Evolutionary conservation across 768 basidiomycete species (phyloP).

Genomic region (Pholiota molesta): DNA sequence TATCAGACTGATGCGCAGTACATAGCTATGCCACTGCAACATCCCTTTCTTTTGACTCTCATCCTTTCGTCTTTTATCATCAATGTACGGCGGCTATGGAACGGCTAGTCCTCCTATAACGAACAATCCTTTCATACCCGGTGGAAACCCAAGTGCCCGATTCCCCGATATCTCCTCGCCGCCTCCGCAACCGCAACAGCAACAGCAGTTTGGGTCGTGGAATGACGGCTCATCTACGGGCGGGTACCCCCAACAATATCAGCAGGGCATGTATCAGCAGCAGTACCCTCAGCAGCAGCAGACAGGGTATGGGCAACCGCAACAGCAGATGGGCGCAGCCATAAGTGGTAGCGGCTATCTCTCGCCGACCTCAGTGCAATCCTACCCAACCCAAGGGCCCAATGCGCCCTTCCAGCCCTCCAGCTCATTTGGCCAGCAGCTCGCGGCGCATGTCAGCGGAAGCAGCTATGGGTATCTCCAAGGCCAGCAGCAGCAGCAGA

Average conservation of each 20-base stretch:
- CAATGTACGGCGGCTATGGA: slow-evolving; percentile 48
- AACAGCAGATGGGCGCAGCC: slow-evolving; percentile 12
- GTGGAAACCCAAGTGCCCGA: slow-evolving; percentile 49
- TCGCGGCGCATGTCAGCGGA: slow-evolving; percentile 41
- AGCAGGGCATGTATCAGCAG: slow-evolving; percentile 40
- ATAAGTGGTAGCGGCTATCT: slow-evolving; percentile 18
- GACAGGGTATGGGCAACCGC: slow-evolving; percentile 19
- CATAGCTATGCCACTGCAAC: neutral
- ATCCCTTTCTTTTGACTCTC: slow-evolving; percentile 1
- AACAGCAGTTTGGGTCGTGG: slow-evolving; percentile 26
- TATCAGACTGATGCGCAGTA: neutral
- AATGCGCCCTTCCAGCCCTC: slow-evolving; percentile 46
- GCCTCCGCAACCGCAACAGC: slow-evolving; percentile 26
- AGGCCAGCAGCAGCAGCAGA: slow-evolving; percentile 32
- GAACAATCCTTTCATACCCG: slow-evolving; percentile 74
- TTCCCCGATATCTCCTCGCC: slow-evolving; percentile 63
- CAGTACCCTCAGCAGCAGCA: slow-evolving; percentile 34
- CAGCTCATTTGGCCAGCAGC: slow-evolving; percentile 61
- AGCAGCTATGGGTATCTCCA: slow-evolving; percentile 42
- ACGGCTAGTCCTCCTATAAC: slow-evolving; percentile 38
- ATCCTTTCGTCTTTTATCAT: slow-evolving; percentile 2
- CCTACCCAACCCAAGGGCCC: slow-evolving; percentile 17
- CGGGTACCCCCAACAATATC: slow-evolving; percentile 39
- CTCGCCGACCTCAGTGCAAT: slow-evolving; percentile 13
- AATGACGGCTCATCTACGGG: slow-evolving; percentile 8